phyloP scores from a whole-genome alignment of 2,329 filamentous ascomycete genomes.

The Acephala macrosclerotiorum region DNA sequence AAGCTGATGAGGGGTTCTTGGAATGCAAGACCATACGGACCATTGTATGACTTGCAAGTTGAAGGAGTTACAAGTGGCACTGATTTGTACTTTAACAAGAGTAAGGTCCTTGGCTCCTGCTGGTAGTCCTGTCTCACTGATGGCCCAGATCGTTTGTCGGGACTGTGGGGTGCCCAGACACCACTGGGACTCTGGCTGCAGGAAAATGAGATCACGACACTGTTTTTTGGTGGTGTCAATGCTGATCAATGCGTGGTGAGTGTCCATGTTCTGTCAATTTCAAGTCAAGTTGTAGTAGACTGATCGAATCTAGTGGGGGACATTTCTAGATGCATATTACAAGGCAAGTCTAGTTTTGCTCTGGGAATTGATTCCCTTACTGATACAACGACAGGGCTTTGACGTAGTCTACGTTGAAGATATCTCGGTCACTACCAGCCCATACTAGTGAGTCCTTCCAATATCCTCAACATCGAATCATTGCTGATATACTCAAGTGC shows the following conservation, averaged over 20 bases:
- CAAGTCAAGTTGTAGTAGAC: no score
- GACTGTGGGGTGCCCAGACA: constrained; percentile 44
- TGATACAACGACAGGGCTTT: constrained; percentile 32
- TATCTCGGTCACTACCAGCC: constrained; percentile 42
- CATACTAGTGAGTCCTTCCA: constrained; percentile 33
- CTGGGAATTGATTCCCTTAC: no score
- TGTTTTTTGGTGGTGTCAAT: constrained; percentile 45
- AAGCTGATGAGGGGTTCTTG: constrained; percentile 41
- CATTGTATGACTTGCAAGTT: constrained; percentile 38
- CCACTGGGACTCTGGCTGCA: constrained; percentile 43
- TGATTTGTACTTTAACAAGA: constrained; percentile 44
- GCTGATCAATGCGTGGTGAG: constrained; percentile 43
- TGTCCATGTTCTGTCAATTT: background rate
- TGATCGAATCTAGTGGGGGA: constrained; percentile 34
- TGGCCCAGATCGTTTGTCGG: constrained; percentile 36
- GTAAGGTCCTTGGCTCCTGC: background rate
- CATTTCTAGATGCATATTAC: constrained; percentile 44
- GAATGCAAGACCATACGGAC: constrained; percentile 44
- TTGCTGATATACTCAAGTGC: constrained; percentile 25
- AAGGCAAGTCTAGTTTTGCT: constrained; percentile 25
- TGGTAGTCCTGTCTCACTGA: background rate
- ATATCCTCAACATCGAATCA: background rate
- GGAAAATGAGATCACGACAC: constrained; percentile 44
- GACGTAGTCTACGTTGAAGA: constrained; percentile 44
- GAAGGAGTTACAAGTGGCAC: constrained; percentile 39